These are phyloP conservation scores for Entomortierella parvispora DNA, from an alignment of 192 early-diverging fungal genomes.

Conservation along the genomic window DNA sequence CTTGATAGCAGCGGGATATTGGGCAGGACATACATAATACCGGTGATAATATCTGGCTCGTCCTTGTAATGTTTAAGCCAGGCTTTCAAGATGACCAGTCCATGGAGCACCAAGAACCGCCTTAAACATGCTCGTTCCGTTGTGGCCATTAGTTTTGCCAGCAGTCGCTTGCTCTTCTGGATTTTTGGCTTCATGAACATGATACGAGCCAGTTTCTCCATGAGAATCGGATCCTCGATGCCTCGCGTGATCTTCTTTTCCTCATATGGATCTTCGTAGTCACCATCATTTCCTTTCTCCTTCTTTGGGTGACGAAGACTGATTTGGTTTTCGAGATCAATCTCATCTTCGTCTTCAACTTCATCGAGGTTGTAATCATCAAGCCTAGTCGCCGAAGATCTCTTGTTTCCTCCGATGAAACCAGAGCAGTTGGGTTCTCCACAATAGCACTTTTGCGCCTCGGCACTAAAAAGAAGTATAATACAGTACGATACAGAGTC, in stretches of 20 bases:
- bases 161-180: slow-evolving; percentile 79
- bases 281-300: slow-evolving; percentile 55
- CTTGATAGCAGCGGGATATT: slow-evolving; percentile 81
- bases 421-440: slow-evolving; percentile 89
- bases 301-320: slow-evolving; percentile 61
- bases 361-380: slow-evolving; percentile 59
- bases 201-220: slow-evolving; percentile 32
- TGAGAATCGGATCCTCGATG: slow-evolving; percentile 49
- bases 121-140: slow-evolving; percentile 56
- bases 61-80: slow-evolving; percentile 75
- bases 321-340: slow-evolving; percentile 65
- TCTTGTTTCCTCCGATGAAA: slow-evolving; percentile 88
- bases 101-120: slow-evolving; percentile 73
- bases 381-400: slow-evolving; percentile 65
- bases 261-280: slow-evolving; percentile 52
- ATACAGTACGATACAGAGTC: slow-evolving; percentile 1
- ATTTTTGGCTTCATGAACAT: slow-evolving; percentile 78
- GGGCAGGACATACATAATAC: slow-evolving; percentile 73
- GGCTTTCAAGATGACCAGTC: slow-evolving; percentile 78
- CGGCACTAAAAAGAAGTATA: slow-evolving; percentile 60
- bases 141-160: slow-evolving; percentile 74
- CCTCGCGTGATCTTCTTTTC: slow-evolving; percentile 30
- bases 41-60: slow-evolving; percentile 68
- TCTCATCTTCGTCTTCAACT: slow-evolving; percentile 63
- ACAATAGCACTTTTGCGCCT: slow-evolving; percentile 94